Percentiles rank a stretch among this genome's conserved stretches.
These are phyloP conservation scores for Alnus glutinosa DNA, from an alignment of 306 rosid genomes.

Conservation along the genomic window DNA sequence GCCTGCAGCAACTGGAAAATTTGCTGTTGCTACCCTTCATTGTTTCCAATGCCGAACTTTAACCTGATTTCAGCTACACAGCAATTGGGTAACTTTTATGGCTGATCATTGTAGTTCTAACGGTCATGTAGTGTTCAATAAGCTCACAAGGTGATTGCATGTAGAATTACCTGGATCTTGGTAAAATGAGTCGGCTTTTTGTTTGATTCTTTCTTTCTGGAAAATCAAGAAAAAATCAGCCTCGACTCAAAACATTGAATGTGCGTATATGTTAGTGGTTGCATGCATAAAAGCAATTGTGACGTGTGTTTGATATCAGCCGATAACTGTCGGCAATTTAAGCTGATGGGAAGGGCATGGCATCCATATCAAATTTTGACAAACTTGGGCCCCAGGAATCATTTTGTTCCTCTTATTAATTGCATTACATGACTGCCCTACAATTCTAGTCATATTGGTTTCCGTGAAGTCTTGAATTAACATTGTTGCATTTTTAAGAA, in stretches of 20 bases:
- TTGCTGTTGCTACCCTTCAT: too few relatives aligned
- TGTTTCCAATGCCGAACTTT: too few relatives aligned
- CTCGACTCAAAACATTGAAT: neutral
- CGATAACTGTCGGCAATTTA: neutral
- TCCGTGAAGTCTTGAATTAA: neutral
- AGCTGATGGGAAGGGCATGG: neutral
- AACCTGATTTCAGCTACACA: too few relatives aligned
- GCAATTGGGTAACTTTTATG: too few relatives aligned
- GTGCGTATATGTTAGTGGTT: neutral
- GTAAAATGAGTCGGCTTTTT: too few relatives aligned
- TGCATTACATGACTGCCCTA: neutral
- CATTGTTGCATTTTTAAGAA: neutral
- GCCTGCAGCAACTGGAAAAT: too few relatives aligned
- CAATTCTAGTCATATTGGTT: neutral
- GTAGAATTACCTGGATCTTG: too few relatives aligned
- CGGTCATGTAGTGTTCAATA: too few relatives aligned
- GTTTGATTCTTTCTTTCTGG: too few relatives aligned
- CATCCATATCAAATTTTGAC: neutral
- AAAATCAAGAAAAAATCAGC: too few relatives aligned
- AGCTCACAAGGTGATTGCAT: too few relatives aligned
- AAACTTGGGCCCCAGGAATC: neutral
- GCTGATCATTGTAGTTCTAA: too few relatives aligned
- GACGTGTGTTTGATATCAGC: neutral
- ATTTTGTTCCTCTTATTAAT: neutral
- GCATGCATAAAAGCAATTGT: neutral